Percentiles rank a stretch among this genome's conserved stretches.
These are phyloP conservation scores for Arachis stenosperma DNA, from an alignment of 306 rosid species.

Conservation along the genomic window DNA sequence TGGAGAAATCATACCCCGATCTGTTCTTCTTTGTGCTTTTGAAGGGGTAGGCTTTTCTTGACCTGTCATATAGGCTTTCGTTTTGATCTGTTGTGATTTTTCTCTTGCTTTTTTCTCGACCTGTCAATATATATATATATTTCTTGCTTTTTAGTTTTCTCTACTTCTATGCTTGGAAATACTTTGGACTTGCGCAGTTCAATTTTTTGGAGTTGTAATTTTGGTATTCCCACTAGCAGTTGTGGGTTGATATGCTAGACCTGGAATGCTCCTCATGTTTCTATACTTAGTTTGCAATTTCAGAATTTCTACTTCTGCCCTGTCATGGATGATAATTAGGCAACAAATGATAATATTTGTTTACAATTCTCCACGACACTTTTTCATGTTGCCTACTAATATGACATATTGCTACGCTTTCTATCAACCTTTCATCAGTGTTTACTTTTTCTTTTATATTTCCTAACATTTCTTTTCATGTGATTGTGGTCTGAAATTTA, in stretches of 20 bases:
- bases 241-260: background rate
- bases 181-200: background rate
- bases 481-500: conserved; percentile 6
- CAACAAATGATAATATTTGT: conserved; percentile 17
- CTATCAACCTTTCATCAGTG: background rate
- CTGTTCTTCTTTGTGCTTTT: conserved; percentile 96
- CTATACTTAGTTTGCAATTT: background rate
- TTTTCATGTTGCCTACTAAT: conserved; percentile 1
- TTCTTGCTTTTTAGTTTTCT: background rate
- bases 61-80: conserved; percentile 18
- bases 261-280: background rate
- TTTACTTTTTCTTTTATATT: background rate
- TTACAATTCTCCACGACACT: conserved; percentile 25
- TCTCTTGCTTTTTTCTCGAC: background rate
- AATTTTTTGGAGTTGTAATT: background rate
- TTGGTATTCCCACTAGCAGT: background rate
- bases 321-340: conserved; percentile 13
- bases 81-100: background rate
- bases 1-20: conserved; percentile 98
- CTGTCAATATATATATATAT: too few species aligned
- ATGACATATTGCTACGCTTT: conserved; percentile 3
- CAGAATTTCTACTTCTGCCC: conserved; percentile 1
- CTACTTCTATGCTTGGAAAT: background rate
- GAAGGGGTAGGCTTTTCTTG: conserved; percentile 80
- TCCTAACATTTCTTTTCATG: background rate